Evolutionary conservation across 768 basidiomycete genomes (phyloP), one percentile per base, ranked within the genome.

Genomic region (Candolleomyces efflorescens): DNA sequence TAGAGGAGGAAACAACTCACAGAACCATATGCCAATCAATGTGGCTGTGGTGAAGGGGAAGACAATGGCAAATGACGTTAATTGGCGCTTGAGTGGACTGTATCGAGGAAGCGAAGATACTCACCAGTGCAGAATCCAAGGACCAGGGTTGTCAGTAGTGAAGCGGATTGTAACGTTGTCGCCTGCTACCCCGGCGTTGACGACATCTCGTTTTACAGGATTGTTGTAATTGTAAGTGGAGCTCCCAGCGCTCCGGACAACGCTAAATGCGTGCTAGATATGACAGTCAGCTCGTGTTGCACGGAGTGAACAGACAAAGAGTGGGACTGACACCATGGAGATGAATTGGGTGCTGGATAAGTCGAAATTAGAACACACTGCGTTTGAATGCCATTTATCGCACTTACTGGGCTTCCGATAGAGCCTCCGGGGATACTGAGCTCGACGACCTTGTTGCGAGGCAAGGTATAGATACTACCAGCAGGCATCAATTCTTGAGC

Each of bases 101-200:
- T 1, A 9, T 20, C 15, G 20, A 39, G 32, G 51, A 5, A 24
- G 36, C 18, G 18, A 24, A n/a, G 26, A 5, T 23, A 48, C 63
- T 23, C 48, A 71, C 71, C 71, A 80, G 60, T 80, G 80, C 27
- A 80, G 59, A 61, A 80, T 72, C 81, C 84, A 86, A 3, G 81
- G 80, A 11, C 87, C 87, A 3, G 85, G 78, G 68, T 89, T 89
- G 63, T 89, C 80, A 3, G 86, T 85, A 23, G 71, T 64, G 69
- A 85, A 88, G 37, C 86, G 78, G 53, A 89, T 72, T 3, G 79
- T 79, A 26, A 81, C 78, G 64, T 79, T 69, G 66, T 79, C 68
- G 68, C 79, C 63, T 2, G 59, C 67, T 55, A 68, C 65, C 39
- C 73, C 71, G 20, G 80, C 73, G 53, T 71, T 74, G 49, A 82